These are phyloP conservation scores for Astrocystis sublimbata DNA, from an alignment of 495 filamentous ascomycete species.

Conservation along the genomic window DNA sequence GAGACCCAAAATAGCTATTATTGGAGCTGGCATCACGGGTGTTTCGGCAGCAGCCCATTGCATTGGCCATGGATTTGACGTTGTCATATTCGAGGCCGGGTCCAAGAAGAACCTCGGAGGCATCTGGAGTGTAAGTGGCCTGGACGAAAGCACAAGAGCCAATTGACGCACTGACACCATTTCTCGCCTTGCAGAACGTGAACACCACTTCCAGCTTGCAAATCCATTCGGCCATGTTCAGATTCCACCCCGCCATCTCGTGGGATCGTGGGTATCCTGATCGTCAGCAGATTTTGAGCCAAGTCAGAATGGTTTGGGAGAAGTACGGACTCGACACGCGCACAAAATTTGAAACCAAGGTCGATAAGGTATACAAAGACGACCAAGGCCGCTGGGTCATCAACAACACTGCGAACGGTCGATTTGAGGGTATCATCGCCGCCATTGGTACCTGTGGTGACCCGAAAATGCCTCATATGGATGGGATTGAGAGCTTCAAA, in stretches of 20 bases:
- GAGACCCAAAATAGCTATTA: constrained; percentile 72
- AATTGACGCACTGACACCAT: neutral
- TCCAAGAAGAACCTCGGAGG: constrained; percentile 65
- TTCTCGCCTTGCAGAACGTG: constrained; percentile 57
- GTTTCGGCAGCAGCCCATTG: constrained; percentile 82
- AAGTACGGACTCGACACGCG: constrained; percentile 68
- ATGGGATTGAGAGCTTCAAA: constrained; percentile 65
- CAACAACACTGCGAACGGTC: constrained; percentile 66
- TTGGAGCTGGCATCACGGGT: constrained; percentile 81
- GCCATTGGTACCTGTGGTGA: constrained; percentile 80
- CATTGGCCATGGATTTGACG: constrained; percentile 84
- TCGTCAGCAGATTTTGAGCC: constrained; percentile 67
- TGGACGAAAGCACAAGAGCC: neutral
- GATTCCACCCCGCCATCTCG: constrained; percentile 77
- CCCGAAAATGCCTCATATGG: constrained; percentile 67
- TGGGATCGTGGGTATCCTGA: constrained; percentile 76
- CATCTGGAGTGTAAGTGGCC: constrained; percentile 73
- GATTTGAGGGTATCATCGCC: constrained; percentile 76
- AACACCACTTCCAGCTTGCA: constrained; percentile 82
- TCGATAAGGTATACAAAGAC: constrained; percentile 68
- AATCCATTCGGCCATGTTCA: constrained; percentile 84
- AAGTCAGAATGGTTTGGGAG: constrained; percentile 73
- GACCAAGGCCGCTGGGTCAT: constrained; percentile 75
- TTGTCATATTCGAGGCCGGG: constrained; percentile 73
- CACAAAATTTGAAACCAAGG: constrained; percentile 69